Percentiles rank a stretch among this genome's conserved stretches.
Evolutionary conservation across 352 stramenopile species (phyloP).

Genomic region (Pythium brassicae): DNA sequence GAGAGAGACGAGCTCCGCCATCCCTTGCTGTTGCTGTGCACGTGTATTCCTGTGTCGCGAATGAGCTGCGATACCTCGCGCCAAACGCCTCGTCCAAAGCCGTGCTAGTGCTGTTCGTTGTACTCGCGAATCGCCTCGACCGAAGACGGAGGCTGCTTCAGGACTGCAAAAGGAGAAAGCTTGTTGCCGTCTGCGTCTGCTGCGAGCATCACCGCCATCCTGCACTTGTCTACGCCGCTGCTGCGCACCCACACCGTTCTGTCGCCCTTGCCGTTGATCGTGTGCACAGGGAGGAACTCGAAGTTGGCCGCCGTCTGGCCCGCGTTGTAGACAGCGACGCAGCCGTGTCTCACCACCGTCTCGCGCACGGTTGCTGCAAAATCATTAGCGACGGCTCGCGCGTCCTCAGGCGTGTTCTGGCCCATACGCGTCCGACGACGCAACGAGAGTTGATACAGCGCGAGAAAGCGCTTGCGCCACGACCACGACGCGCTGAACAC

Average conservation of each 20-base stretch:
- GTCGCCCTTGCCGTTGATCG: constrained; percentile 9
- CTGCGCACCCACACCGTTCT: constrained; percentile 16
- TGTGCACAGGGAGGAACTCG: constrained; percentile 19
- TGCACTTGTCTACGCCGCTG: constrained; percentile 16
- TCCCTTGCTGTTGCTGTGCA: constrained; percentile 19
- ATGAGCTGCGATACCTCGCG: constrained; percentile 11
- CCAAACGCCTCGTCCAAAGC: constrained; percentile 24
- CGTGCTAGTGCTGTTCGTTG: constrained; percentile 15
- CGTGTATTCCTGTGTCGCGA: background rate
- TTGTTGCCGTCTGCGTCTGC: constrained; percentile 9
- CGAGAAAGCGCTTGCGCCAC: no score
- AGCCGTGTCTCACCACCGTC: constrained; percentile 6
- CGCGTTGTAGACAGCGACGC: constrained; percentile 14
- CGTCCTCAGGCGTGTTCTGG: no score
- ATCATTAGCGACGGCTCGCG: no score
- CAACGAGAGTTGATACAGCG: no score
- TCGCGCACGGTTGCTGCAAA: background rate
- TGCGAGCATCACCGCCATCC: constrained; percentile 15
- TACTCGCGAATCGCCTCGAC: constrained; percentile 5
- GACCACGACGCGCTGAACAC: no score
- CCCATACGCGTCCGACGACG: no score
- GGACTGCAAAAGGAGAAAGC: constrained; percentile 13
- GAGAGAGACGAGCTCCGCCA: constrained; percentile 11
- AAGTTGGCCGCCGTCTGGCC: constrained; percentile 21
- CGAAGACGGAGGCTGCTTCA: constrained; percentile 13